Conservation (phyloP, 2,329 filamentous ascomycete species). For the Phyllosticta capitalensis region DNA sequence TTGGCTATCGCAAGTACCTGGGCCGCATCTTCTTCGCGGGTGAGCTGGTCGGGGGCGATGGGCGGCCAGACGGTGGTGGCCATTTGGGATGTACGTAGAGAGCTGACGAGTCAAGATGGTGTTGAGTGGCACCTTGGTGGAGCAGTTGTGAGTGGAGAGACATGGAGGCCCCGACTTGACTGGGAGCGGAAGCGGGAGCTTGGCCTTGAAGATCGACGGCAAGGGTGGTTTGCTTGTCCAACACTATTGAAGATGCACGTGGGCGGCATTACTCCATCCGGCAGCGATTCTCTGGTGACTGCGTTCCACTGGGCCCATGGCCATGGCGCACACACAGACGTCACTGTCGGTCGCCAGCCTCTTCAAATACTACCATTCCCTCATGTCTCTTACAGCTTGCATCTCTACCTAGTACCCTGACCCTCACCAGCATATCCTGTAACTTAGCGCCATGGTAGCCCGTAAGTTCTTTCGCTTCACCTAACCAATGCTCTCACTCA, state of each 20-base stretch:
- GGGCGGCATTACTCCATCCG: not conserved
- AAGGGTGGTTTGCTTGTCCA: not conserved
- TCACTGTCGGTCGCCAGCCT: not conserved
- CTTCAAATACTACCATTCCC: not conserved
- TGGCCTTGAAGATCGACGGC: not conserved
- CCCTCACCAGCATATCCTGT: not conserved
- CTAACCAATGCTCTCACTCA: not conserved
- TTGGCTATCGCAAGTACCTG: constrained; percentile 29
- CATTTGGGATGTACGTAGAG: constrained; percentile 33
- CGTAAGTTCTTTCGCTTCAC: constrained; percentile 14
- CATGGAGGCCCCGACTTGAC: not conserved
- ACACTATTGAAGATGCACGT: not conserved
- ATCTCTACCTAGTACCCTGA: not conserved
- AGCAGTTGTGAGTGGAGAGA: not conserved
- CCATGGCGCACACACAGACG: not conserved
- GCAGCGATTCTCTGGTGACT: too few species aligned
- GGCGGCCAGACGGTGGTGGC: constrained; percentile 54
- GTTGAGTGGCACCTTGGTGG: not conserved
- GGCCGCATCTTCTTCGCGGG: constrained; percentile 43
- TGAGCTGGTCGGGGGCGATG: constrained; percentile 41
- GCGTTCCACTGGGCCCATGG: not conserved
- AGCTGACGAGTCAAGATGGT: not conserved
- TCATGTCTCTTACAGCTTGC: not conserved
- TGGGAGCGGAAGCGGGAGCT: not conserved
- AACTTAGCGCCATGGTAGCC: constrained; percentile 13